Evolutionary conservation across 2,329 filamentous ascomycete species (phyloP), one percentile per base, ranked within the genome.

Genomic region (Escovopsis sp.): DNA sequence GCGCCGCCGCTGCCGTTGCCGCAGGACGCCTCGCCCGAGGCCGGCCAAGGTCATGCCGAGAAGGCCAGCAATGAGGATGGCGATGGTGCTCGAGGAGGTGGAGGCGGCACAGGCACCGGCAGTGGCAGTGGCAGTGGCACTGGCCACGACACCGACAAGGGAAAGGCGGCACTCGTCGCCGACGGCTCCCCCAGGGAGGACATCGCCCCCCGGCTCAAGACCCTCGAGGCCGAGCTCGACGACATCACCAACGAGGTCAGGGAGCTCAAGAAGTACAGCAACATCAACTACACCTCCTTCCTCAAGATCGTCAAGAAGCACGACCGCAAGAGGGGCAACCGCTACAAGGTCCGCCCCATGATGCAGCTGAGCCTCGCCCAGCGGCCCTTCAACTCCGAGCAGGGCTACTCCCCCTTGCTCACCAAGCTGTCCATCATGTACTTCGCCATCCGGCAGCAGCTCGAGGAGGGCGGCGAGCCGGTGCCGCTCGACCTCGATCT

Each of bases 301-400:
- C 71, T 94, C 53, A 98, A 98, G 68, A 93, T 93, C 33, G 86
- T 86, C 38, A 98, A 98, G 75, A 98, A 98, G 63, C 90, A 98
- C 60, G 90, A 98, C 60, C 82, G 90, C 45, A 92, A 88, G 62
- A 73, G 88, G 45, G 87, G 87, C 37, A 70, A 76, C 45, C 71
- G 76, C 35, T 96, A 96, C 65, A 84, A 79, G 55, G 81, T 96
- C 46, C 76, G 85, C 17, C 87, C 90, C 19, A 77, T 96, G 64
- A 77, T 96, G 60, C 83, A 94, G 61, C 79, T 94, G 48, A 81
- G 83, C 48, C 62, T 98, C 49, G 76, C 83, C n/a, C 76, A 85
- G 44, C 69, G 87, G 41, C 86, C 88, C 11, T 93, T 98, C 68
- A 94, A 96, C 61, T 88, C 84, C 39, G 90, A 96, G 56, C 62